These are phyloP conservation scores for Hypocrella siamensis DNA, from an alignment of 2,329 filamentous ascomycete species.

Conservation along the genomic window DNA sequence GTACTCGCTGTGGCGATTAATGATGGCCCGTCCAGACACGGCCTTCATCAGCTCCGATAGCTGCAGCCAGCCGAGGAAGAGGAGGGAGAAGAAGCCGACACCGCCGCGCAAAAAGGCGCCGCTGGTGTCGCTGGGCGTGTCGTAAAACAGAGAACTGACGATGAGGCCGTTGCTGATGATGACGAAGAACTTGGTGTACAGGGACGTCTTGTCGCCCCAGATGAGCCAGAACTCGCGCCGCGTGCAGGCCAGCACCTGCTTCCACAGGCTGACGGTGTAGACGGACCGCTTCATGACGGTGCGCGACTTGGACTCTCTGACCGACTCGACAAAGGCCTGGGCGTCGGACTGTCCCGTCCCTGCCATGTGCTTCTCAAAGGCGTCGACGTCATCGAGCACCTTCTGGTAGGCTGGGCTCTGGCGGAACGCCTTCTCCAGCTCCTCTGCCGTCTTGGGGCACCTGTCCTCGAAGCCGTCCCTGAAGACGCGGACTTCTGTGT, in stretches of 20 bases:
- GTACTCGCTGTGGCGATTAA: constrained; percentile 24
- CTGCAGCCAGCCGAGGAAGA: constrained; percentile 23
- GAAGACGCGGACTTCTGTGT: constrained; percentile 3
- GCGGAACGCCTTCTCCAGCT: constrained; percentile 19
- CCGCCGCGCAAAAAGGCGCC: constrained; percentile 44
- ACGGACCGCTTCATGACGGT: constrained; percentile 5
- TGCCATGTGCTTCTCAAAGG: constrained; percentile 67
- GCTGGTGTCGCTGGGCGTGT: constrained; percentile 39
- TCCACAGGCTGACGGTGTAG: constrained; percentile 62
- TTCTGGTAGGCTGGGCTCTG: constrained; percentile 27
- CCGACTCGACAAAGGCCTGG: constrained; percentile 48
- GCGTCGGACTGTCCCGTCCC: constrained; percentile 49
- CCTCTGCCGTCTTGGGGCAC: constrained; percentile 36
- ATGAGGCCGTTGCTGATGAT: constrained; percentile 60
- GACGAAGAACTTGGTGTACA: constrained; percentile 69
- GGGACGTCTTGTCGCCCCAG: constrained; percentile 55
- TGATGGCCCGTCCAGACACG: constrained; percentile 20
- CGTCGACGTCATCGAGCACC: constrained; percentile 25
- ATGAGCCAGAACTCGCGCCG: constrained; percentile 66
- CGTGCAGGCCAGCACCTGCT: constrained; percentile 54
- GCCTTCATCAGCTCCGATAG: constrained; percentile 20
- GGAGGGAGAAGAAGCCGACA: constrained; percentile 35
- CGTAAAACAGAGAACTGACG: constrained; percentile 65
- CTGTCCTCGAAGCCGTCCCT: constrained; percentile 1
- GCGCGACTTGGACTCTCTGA: constrained; percentile 43